phyloP scores from a whole-genome alignment of 805 yeast species.

The Starmerella gropengiesseri region DNA sequence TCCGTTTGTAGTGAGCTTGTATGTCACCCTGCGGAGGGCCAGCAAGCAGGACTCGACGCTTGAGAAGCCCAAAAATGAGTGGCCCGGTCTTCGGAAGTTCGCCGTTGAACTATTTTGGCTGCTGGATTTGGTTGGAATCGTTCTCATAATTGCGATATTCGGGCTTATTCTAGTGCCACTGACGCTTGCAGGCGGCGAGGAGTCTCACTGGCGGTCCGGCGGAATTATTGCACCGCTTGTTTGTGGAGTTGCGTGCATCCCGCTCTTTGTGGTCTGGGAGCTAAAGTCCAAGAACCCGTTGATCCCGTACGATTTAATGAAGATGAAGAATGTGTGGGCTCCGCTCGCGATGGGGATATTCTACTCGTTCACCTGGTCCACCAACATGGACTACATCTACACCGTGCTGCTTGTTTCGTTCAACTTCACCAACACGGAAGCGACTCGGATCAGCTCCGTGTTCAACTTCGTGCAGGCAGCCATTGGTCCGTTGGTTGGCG shows the following conservation, averaged over 20 bases:
- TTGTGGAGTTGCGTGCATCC: constrained; percentile 49
- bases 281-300: constrained; percentile 47
- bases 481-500: constrained; percentile 32
- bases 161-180: constrained; percentile 61
- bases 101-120: constrained; percentile 40
- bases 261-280: constrained; percentile 50
- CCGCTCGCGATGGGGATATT: constrained; percentile 49
- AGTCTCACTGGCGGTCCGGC: constrained; percentile 45
- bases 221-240: constrained; percentile 57
- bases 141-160: constrained; percentile 43
- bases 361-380: constrained; percentile 31
- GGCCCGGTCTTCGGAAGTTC: constrained; percentile 38
- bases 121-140: constrained; percentile 52
- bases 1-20: constrained; percentile 42
- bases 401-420: constrained; percentile 55
- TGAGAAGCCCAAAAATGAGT: constrained; percentile 39
- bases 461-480: constrained; percentile 26
- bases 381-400: constrained; percentile 59
- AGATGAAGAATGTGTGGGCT: constrained; percentile 62
- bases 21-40: constrained; percentile 46
- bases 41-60: constrained; percentile 23
- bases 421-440: constrained; percentile 46
- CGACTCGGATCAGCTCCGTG: constrained; percentile 54
- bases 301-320: constrained; percentile 45
- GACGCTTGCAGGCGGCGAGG: constrained; percentile 59